Evolutionary conservation across 441 rosid genomes (phyloP), one percentile per base, ranked within the genome.

Genomic region (Gossypium laxum): DNA sequence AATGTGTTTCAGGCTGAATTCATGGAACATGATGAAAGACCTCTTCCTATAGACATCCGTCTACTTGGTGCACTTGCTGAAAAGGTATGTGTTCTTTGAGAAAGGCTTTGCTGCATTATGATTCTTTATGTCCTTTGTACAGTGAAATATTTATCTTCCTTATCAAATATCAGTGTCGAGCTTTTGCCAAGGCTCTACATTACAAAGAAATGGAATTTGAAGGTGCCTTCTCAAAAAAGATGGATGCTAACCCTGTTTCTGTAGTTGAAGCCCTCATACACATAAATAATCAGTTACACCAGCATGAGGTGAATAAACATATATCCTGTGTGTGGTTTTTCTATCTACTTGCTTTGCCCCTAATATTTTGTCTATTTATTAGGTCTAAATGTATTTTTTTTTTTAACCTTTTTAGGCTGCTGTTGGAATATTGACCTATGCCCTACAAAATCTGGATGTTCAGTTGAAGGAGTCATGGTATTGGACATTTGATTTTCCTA

Each of bases 151-250:
- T 71, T 8, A 38, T 74, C 3, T 65, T 68, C 21, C 34, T 6
- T 45, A 11, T 48, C 19, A 61, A 43, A 70, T 77, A 60, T 51
- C 82, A 93, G 98, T 96, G 98, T 70, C 99, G 94, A 78, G 99
- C 97, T 78, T 96, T 91, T 81, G 98, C 99, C 32, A 96, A 96
- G 88, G 98, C 98, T 62, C 81, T 93, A 82, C 99, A 96, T 81
- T 96, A 96, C 85, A 96, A 96, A 87, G 99, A 96, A 87, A 91
- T 96, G 97, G 97, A 89, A 86, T 96, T 96, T 79, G 97, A 91
- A 86, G 97, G 97, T 84, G 92, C 97, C 66, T 80, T 79, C 69
- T 84, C 96, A 28, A 90, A 86, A 77, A 88, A 85, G 89, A 91
- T 88, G 96, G 99, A 93, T 84, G 97, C 93, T 43, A 91, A 89